These are phyloP conservation scores for Monosporascus cannonballus DNA, from an alignment of 2,329 filamentous ascomycete genomes.

Conservation along the genomic window DNA sequence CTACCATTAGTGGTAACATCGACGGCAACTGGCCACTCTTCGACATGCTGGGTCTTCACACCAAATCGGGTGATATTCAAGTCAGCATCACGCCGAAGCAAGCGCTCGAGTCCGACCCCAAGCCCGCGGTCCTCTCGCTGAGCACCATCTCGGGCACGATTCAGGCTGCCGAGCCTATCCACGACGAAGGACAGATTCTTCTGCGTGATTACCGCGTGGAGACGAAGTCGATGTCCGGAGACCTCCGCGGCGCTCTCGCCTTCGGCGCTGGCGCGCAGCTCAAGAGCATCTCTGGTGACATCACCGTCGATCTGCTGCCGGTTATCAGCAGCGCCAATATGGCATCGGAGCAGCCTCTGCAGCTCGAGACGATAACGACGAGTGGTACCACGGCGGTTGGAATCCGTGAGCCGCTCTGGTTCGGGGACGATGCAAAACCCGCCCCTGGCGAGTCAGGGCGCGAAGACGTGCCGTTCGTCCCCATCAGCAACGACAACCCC, in stretches of 20 bases:
- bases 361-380: conserved; percentile 36
- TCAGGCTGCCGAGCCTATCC: conserved; percentile 34
- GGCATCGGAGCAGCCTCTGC: conserved; percentile 11
- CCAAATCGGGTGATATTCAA: conserved; percentile 37
- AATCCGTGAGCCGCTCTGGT: conserved; percentile 40
- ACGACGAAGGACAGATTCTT: conserved; percentile 27
- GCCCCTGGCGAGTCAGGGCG: conserved; percentile 6
- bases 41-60: conserved; percentile 39
- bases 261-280: conserved; percentile 31
- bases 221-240: conserved; percentile 38
- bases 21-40: conserved; percentile 45
- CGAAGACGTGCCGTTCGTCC: no score
- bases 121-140: conserved; percentile 35
- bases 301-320: conserved; percentile 37
- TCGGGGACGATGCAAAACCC: conserved; percentile 10
- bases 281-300: conserved; percentile 33
- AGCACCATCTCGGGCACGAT: conserved; percentile 39
- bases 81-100: conserved; percentile 36
- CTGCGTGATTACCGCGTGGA: conserved; percentile 41
- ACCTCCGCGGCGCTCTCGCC: conserved; percentile 33
- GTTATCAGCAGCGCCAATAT: conserved; percentile 29
- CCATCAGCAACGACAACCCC: no score
- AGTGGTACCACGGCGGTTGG: conserved; percentile 35
- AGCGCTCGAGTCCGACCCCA: conserved; percentile 26
- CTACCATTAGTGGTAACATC: conserved; percentile 38